phyloP scores from a whole-genome alignment of 306 rosid genomes.

The Casuarina equisetifolia region DNA sequence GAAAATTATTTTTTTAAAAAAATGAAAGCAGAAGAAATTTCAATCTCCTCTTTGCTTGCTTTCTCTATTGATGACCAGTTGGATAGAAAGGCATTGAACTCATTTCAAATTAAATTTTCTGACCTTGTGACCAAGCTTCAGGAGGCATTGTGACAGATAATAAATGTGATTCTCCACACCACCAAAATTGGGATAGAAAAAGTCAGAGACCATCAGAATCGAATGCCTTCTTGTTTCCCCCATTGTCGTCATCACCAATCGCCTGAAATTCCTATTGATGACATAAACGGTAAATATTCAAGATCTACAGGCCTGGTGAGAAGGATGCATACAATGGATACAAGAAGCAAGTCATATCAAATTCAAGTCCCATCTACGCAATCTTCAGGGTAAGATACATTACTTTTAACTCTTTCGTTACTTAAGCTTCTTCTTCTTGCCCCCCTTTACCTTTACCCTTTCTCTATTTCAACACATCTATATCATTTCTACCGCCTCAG shows the following conservation, averaged over 20 bases:
- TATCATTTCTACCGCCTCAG: not conserved
- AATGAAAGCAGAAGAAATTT: not conserved
- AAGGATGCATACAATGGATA: not conserved
- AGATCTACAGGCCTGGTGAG: not conserved
- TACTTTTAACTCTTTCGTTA: too few relatives aligned
- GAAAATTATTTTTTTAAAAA: not conserved
- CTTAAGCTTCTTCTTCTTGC: not conserved
- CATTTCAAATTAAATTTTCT: constrained; percentile 19
- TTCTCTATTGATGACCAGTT: not conserved
- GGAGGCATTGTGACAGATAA: constrained; percentile 79
- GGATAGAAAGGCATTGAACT: not conserved
- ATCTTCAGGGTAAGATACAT: not conserved
- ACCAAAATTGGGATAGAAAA: constrained; percentile 93
- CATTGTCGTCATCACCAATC: constrained; percentile 35
- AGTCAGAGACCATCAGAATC: constrained; percentile 86
- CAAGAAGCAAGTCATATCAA: not conserved
- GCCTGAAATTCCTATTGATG: constrained; percentile 24
- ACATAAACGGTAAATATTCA: not conserved
- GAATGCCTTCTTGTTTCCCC: constrained; percentile 53
- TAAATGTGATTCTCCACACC: constrained; percentile 90
- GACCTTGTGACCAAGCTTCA: constrained; percentile 95
- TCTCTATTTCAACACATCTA: not conserved
- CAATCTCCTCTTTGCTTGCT: not conserved
- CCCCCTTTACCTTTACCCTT: not conserved
- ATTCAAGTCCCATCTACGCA: not conserved